Base-by-base conservation (phyloP, 2,329 filamentous ascomycete species). In the Phaeophleospora eucalypticola region DNA sequence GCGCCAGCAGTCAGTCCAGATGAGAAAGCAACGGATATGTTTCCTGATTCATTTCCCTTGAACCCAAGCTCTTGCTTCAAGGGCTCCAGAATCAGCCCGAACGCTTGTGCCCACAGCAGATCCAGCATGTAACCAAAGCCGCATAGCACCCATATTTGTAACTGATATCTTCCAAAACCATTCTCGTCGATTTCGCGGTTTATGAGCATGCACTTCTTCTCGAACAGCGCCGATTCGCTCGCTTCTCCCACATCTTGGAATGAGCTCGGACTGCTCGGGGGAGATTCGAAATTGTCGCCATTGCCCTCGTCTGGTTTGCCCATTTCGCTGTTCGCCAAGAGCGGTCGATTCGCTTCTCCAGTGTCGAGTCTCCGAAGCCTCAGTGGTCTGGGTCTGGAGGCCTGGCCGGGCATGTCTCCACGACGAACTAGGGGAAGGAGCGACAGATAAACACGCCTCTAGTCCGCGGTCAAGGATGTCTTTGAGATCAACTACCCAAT, bases 11-110 rank as follows among this genome's bases (percentile, higher is more conserved):
- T 78, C 16, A 81, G 63, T 0, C 79, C 79, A 2, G 76, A 69
- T 3, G 72, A 77, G 56, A 80, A 80, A 3, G 75, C 72, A 0
- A 74, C 53, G 45, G 44, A 50, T 50, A 81, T 74, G 41, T 78
- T 78, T 48, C 73, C 72, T 10, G 65, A 66, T 40, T 72, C 52
- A 37, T 63, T 55, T 53, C 54, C 56, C 9, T 63, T 58, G 47
- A 82, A 80, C 1, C 76, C 77, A 16, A 82, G 59, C 59, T 82
- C 79, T 58, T 80, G 77, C 54, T 79, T 69, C 44, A 82, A 61
- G 3, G 78, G 74, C 6, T 71, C 71, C 9, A 79, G 62, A 0
- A 79, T 70, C 2, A 82, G 69, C n/a, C 77, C 77, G 54, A 81
- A 79, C 0, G 75, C 78, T 53, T 81, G 78, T 3, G 78, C 76